Conservation (phyloP, 2,329 filamentous ascomycete genomes). For the Verticillium tricorpus region DNA sequence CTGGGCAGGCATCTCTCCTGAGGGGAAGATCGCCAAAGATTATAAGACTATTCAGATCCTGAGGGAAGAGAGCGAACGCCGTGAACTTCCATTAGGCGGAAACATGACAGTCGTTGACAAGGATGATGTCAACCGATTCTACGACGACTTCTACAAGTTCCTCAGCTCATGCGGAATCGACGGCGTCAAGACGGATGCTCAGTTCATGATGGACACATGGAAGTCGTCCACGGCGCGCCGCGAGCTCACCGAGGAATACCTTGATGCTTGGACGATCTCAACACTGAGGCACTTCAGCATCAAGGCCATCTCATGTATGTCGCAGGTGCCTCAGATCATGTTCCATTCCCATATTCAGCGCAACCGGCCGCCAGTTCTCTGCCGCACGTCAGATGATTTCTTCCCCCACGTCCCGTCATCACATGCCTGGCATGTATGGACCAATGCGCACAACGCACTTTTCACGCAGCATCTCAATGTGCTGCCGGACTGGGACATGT, state of each 20-base stretch:
- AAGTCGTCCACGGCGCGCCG: conserved; percentile 64
- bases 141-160: conserved; percentile 88
- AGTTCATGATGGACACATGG: conserved; percentile 82
- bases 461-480: conserved; percentile 82
- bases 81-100: conserved; percentile 49
- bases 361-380: conserved; percentile 68
- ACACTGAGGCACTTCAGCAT: conserved; percentile 73
- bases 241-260: conserved; percentile 68
- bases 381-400: conserved; percentile 89
- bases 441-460: conserved; percentile 84
- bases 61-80: conserved; percentile 40
- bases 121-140: conserved; percentile 71
- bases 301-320: conserved; percentile 90
- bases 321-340: conserved; percentile 77
- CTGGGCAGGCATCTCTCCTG: conserved; percentile 82
- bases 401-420: conserved; percentile 77
- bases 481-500: conserved; percentile 78
- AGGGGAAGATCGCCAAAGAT: conserved; percentile 66
- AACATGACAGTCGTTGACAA: conserved; percentile 70
- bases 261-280: conserved; percentile 80
- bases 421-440: conserved; percentile 93
- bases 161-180: conserved; percentile 71
- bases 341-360: conserved; percentile 78
- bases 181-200: conserved; percentile 87
- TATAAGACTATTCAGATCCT: conserved; percentile 70